phyloP scores from a whole-genome alignment of 2,329 filamentous ascomycete species.

The Nigrospora oryzae region DNA sequence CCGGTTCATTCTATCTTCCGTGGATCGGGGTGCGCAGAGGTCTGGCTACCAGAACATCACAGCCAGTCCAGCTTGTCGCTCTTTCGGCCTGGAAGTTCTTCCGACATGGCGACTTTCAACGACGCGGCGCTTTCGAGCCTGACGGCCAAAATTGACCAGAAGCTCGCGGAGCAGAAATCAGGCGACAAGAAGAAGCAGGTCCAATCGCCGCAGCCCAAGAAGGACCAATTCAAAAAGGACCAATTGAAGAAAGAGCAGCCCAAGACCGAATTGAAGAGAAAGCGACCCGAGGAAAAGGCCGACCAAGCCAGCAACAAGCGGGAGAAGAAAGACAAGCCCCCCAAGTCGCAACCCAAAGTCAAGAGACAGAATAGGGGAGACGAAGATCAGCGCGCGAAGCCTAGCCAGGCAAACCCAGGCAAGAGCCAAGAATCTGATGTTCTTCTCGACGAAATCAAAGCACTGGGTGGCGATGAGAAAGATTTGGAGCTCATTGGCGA shows the following conservation, averaged over 20 bases:
- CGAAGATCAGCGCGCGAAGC: neutral
- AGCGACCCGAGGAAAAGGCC: slow-evolving; percentile 17
- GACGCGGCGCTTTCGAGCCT: slow-evolving; percentile 41
- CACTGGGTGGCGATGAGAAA: slow-evolving; percentile 56
- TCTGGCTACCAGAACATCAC: too few species aligned
- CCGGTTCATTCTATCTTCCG: too few species aligned
- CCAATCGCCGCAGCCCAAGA: slow-evolving; percentile 14
- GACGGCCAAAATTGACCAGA: slow-evolving; percentile 48
- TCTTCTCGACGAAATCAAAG: slow-evolving; percentile 55
- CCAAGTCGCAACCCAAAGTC: slow-evolving; percentile 2
- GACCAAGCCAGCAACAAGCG: slow-evolving; percentile 9
- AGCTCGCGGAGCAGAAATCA: slow-evolving; percentile 28
- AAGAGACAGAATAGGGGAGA: slow-evolving; percentile 1
- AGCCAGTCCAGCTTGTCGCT: too few species aligned
- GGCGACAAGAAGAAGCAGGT: slow-evolving; percentile 18
- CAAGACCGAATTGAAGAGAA: slow-evolving; percentile 13
- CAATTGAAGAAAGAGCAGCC: neutral
- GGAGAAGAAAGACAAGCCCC: slow-evolving; percentile 4
- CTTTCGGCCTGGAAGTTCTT: too few species aligned
- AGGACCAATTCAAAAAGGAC: slow-evolving; percentile 7
- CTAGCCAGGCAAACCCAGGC: slow-evolving; percentile 1
- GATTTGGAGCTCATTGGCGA: slow-evolving; percentile 54
- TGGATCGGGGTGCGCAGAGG: too few species aligned
- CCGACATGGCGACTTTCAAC: slow-evolving; percentile 32
- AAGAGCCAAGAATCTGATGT: slow-evolving; percentile 12